Evolutionary conservation across 257 asterid species (phyloP), one percentile per base, ranked within the genome.

Genomic region (Lavandula angustifolia): DNA sequence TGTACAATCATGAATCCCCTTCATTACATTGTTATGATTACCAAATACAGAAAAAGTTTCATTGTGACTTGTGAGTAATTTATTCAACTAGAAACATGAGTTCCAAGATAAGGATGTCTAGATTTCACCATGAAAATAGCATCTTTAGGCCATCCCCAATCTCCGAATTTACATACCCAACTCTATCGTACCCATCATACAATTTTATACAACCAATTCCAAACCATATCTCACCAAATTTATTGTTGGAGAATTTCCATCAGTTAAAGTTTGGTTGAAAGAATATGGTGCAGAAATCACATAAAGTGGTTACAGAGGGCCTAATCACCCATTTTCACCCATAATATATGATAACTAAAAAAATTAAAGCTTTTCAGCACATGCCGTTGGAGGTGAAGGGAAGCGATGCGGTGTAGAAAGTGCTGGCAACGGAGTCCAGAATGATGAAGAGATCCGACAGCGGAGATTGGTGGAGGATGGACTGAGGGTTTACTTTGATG

Each of bases 391-490:
- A 59, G 57, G 62, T 42, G 10, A 72, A n/a, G 68, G 88, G 64
- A 53, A 76, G 70, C 9, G 91, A 80, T 0, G 87, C 37, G 9
- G 87, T 70, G 81, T 85, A 88, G 70, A 91, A 75, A 9, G 96
- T 79, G 71, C 94, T 85, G 13, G 78, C 70, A 9, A 64, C 66
- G 64, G 82, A 76, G 79, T 91, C 98, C 12, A 91, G 91, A 43
- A 88, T 64, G 77, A 88, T 37, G 83, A 76, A 76, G 58, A 72
- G 77, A 74, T 84, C 80, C 33, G 84, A 74, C 44, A 81, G 79
- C 50, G 86, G 82, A 56, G 78, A 66, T 60, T 65, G 83, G 60
- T 82, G 85, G 22, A 76, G 75, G 34, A 86, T 64, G 14, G 82
- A 79, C 58, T 73, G 72, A 74, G 96, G 95, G 14, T 77, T 78